phyloP scores from a whole-genome alignment of 2,329 filamentous ascomycete species.

The Bipolaris bicolor region DNA sequence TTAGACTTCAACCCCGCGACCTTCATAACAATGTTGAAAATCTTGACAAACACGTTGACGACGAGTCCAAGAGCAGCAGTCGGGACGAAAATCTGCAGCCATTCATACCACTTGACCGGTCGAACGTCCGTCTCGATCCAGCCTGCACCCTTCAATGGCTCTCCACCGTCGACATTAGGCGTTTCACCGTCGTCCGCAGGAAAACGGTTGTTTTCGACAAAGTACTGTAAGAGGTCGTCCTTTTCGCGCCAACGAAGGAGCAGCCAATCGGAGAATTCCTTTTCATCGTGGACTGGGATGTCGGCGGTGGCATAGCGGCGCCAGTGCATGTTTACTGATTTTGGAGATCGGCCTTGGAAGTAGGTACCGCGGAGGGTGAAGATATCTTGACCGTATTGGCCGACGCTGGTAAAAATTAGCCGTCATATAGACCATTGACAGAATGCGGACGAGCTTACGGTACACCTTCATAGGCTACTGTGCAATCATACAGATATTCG shows the following conservation, averaged over 20 bases:
- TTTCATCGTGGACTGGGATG: conserved; percentile 76
- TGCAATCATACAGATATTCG: conserved; percentile 90
- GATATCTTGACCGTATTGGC: conserved; percentile 80
- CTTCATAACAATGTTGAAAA: conserved; percentile 31
- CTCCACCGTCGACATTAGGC: conserved; percentile 24
- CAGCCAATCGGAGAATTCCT: conserved; percentile 82
- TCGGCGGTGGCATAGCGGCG: conserved; percentile 79
- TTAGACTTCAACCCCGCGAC: conserved; percentile 18
- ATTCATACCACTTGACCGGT: conserved; percentile 49
- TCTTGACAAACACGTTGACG: conserved; percentile 37
- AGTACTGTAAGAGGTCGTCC: conserved; percentile 83
- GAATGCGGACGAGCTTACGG: conserved; percentile 66
- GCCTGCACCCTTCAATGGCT: conserved; percentile 44
- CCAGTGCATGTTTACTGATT: conserved; percentile 97
- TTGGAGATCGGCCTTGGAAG: conserved; percentile 85
- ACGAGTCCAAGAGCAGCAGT: conserved; percentile 46
- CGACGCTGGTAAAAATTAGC: conserved; percentile 37
- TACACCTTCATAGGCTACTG: conserved; percentile 91
- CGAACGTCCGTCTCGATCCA: conserved; percentile 57
- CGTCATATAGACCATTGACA: neutral
- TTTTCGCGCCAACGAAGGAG: conserved; percentile 88
- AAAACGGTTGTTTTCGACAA: conserved; percentile 75
- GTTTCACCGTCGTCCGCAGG: conserved; percentile 63
- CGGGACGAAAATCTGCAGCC: conserved; percentile 54
- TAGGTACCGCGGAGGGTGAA: conserved; percentile 88